Evolutionary conservation across 352 stramenopile species (phyloP), one percentile per base, ranked within the genome.

Genomic region (Pythium rhizo-oryzae): DNA sequence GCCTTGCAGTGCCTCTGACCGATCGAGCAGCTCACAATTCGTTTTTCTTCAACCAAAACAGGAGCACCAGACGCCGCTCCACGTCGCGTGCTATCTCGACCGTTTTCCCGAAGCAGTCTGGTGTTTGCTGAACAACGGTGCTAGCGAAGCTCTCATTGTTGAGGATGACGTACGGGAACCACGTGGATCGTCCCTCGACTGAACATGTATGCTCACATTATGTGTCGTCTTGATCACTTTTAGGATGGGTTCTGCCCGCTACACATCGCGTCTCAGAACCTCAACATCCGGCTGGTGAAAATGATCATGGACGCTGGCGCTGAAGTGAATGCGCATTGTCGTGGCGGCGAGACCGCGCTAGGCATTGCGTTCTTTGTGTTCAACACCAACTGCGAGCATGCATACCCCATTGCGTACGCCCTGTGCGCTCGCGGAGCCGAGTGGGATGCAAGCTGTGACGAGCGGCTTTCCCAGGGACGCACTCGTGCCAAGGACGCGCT

Each of bases 241-340:
- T 49, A 67, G 63, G 55, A 64, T 23, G 63, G 63, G 1, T 70
- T 70, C 43, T 70, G 63, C 18, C 63, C 63, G 15, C 63, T 70
- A 16, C 63, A 70, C 47, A 70, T 70, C 24, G 63, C 55, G 2
- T 56, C 63, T 16, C 54, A 70, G 44, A 64, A 70, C 23, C 63
- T 70, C 46, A 64, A 70, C n/a, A 12, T 64, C 7, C n/a, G 25
- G 5, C 54, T 70, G 11, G 54, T 70, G 1, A 37, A 70, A 30
- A 63, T 64, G 30, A n/a, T 70, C 6, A 16, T 70, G 13, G 24
- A 64, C 8, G 55, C 63, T 0, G 63, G 63, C 13, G 63, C 63
- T 3, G 54, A 70, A 19, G 54, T 64, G 19, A 59, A 56, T 12
- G 63, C 56, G 59, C 49, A 61, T 67, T 70, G 63, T n/a, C 53